Conservation (phyloP, 495 filamentous ascomycete species). For the Penicillium bovifimosum region DNA sequence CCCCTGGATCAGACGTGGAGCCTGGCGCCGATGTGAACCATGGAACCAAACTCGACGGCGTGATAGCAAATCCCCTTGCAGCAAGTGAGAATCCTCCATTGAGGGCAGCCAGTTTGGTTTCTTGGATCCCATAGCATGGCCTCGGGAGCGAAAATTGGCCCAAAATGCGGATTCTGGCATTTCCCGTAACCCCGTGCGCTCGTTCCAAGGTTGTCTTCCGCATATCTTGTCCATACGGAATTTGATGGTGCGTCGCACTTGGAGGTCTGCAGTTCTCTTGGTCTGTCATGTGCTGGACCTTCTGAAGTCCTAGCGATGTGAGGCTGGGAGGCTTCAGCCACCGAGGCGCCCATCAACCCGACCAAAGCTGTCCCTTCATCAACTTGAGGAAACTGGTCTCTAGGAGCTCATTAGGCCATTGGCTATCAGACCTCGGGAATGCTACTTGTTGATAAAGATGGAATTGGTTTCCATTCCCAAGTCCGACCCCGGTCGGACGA, state of each 20-base stretch:
- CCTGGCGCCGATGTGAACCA: constrained; percentile 32
- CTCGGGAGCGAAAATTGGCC: neutral
- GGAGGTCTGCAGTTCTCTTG: neutral
- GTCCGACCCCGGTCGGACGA: constrained; percentile 4
- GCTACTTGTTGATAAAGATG: neutral
- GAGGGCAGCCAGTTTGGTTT: constrained; percentile 1
- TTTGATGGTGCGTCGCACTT: neutral
- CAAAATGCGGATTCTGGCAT: neutral
- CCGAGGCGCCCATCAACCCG: neutral
- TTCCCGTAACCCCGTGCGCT: constrained; percentile 1
- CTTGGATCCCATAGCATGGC: neutral
- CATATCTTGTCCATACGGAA: neutral
- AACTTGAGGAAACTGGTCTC: neutral
- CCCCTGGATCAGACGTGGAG: constrained; percentile 15
- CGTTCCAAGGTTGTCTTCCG: neutral
- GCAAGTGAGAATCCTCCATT: neutral
- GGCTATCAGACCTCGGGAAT: neutral
- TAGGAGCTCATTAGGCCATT: neutral
- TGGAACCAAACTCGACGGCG: constrained; percentile 41
- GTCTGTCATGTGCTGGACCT: neutral
- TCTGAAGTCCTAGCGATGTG: neutral
- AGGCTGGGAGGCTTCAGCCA: neutral
- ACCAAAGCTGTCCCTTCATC: neutral
- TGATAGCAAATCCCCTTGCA: neutral
- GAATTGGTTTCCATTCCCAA: neutral